Conservation (phyloP, 352 stramenopile species). For the Phytophthora hibernalis region DNA sequence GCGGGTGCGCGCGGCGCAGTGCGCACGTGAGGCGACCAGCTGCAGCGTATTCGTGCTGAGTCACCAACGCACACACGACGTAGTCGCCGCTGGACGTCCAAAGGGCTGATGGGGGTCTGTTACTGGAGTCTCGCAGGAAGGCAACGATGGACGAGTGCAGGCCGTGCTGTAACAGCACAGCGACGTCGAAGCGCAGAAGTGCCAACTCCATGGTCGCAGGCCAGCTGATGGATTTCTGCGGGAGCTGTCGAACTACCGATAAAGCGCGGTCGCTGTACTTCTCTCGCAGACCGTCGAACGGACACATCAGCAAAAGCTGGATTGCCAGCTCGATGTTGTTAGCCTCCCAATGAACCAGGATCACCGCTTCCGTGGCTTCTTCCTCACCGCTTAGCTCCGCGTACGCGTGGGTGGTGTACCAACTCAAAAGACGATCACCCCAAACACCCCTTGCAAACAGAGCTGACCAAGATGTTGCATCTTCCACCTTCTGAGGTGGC, state of each 20-base stretch:
- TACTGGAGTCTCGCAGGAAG: slow-evolving; percentile 33
- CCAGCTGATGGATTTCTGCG: slow-evolving; percentile 26
- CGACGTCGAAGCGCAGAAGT: slow-evolving; percentile 70
- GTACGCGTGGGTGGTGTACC: slow-evolving; percentile 64
- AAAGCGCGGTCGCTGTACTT: slow-evolving; percentile 47
- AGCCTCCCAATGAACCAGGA: slow-evolving; percentile 43
- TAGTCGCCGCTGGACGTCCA: slow-evolving; percentile 78
- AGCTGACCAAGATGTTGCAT: slow-evolving; percentile 41
- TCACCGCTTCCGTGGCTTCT: slow-evolving; percentile 47
- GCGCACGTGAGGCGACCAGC: slow-evolving; percentile 62
- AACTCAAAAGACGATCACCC: slow-evolving; percentile 50
- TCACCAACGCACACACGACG: slow-evolving; percentile 69
- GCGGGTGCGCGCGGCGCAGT: slow-evolving; percentile 58
- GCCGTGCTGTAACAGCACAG: slow-evolving; percentile 44
- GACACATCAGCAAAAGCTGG: slow-evolving; percentile 65
- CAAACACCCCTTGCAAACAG: slow-evolving; percentile 63
- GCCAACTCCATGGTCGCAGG: slow-evolving; percentile 51
- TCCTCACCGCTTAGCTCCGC: slow-evolving; percentile 36
- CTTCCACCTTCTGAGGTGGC: background rate
- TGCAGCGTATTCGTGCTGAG: slow-evolving; percentile 48
- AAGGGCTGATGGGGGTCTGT: slow-evolving; percentile 8
- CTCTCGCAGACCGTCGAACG: slow-evolving; percentile 56
- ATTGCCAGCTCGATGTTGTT: slow-evolving; percentile 43
- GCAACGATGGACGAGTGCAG: slow-evolving; percentile 51
- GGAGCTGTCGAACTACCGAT: slow-evolving; percentile 16